phyloP scores from a whole-genome alignment of 176 grass and related monocot genomes.

The Sorghum bicolor region Sorghum_bicolor_NCBIv3 NC_012870.2:76858001-76858500 shows the following conservation, averaged over 20 bases:
- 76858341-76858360: slow-evolving; percentile 89
- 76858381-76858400: slow-evolving; percentile 55
- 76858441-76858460: slow-evolving; percentile 40
- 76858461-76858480: slow-evolving; percentile 36
- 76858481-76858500: slow-evolving; percentile 1
- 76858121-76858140: neutral
- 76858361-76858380: slow-evolving; percentile 61
- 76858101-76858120: slow-evolving; percentile 4
- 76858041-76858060: slow-evolving; percentile 73
- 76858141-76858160: neutral
- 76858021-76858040: slow-evolving; percentile 70
- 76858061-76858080: slow-evolving; percentile 85
- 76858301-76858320: slow-evolving; percentile 52
- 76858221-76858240: no score
- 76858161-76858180: neutral
- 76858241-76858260: slow-evolving; percentile 6
- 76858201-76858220: neutral
- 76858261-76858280: neutral
- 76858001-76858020: slow-evolving; percentile 89
- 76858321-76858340: slow-evolving; percentile 79
- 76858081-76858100: slow-evolving; percentile 51
- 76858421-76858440: slow-evolving; percentile 13
- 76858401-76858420: slow-evolving; percentile 38
- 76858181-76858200: neutral
- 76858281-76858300: neutral